A percentile compares a stretch with the other conserved stretches of the same genome.
phyloP scores from a whole-genome alignment of 495 filamentous ascomycete genomes.

The Apodospora peruviana region DNA sequence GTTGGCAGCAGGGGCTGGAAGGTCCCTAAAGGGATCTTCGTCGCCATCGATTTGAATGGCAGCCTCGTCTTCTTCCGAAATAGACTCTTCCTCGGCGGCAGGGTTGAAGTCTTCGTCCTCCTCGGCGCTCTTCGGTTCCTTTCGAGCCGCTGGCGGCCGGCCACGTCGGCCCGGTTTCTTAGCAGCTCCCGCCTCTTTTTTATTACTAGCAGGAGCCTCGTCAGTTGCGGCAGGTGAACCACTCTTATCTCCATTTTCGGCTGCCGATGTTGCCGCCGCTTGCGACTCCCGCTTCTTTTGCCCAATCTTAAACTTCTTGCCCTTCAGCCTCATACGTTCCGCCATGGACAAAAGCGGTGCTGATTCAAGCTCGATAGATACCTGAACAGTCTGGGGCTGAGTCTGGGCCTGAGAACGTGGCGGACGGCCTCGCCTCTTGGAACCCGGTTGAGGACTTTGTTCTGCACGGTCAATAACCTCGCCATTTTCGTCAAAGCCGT shows the following conservation, averaged over 20 bases:
- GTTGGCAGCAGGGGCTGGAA: not conserved
- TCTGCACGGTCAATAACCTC: conserved; percentile 11
- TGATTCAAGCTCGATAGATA: conserved; percentile 5
- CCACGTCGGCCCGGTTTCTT: not conserved
- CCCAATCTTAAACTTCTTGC: conserved; percentile 40
- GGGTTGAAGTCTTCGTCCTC: conserved; percentile 32
- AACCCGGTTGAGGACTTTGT: not conserved
- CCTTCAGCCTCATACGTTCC: conserved; percentile 38
- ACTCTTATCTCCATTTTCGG: too few species aligned
- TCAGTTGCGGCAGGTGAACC: too few species aligned
- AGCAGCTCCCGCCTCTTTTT: not conserved
- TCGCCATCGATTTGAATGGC: not conserved
- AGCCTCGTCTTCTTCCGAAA: conserved; percentile 4
- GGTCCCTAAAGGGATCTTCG: not conserved
- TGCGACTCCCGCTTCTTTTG: conserved; percentile 11
- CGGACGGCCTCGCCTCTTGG: conserved; percentile 21
- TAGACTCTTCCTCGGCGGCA: conserved; percentile 14
- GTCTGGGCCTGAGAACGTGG: conserved; percentile 7
- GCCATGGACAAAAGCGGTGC: conserved; percentile 36
- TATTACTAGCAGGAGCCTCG: not conserved
- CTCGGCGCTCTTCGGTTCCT: not conserved
- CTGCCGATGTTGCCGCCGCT: not conserved
- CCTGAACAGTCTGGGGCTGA: not conserved
- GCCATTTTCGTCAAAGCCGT: conserved; percentile 23
- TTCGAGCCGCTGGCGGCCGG: conserved; percentile 8